Conservation (phyloP, 768 basidiomycete genomes). For the Xerocomus potaroensis region DNA sequence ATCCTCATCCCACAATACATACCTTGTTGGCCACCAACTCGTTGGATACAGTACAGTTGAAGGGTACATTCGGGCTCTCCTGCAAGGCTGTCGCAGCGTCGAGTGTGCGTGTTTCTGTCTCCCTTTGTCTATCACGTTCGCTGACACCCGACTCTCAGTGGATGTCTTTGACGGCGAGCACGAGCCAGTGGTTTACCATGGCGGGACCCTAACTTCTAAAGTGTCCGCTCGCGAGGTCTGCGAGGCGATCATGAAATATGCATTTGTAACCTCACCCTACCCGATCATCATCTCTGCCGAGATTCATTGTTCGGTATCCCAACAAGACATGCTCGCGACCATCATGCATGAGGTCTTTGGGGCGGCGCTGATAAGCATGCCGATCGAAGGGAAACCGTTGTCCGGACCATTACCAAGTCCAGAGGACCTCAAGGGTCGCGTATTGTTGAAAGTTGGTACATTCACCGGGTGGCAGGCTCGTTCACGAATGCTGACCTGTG, state of each 20-base stretch:
- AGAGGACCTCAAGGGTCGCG: conserved; percentile 67
- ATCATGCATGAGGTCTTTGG: conserved; percentile 71
- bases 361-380: conserved; percentile 44
- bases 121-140: not conserved
- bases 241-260: conserved; percentile 81
- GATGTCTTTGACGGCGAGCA: conserved; percentile 88
- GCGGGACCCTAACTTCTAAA: conserved; percentile 82
- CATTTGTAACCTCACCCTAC: conserved; percentile 85
- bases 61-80: conserved; percentile 86
- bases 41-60: conserved; percentile 88
- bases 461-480: not conserved
- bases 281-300: conserved; percentile 93
- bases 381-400: conserved; percentile 43
- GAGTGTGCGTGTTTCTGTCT: conserved; percentile 58
- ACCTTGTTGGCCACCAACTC: conserved; percentile 81
- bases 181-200: conserved; percentile 86
- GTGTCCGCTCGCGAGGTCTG: conserved; percentile 79
- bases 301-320: conserved; percentile 73
- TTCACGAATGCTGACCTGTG: not conserved
- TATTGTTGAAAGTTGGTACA: conserved; percentile 73
- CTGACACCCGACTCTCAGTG: conserved; percentile 43
- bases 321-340: conserved; percentile 74
- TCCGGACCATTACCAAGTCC: conserved; percentile 76
- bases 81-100: conserved; percentile 90
- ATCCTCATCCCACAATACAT: conserved; percentile 91